A percentile compares a stretch with the other conserved stretches of the same genome.
Conservation (phyloP, 441 rosid species). For the Euphorbia corollata region DNA sequence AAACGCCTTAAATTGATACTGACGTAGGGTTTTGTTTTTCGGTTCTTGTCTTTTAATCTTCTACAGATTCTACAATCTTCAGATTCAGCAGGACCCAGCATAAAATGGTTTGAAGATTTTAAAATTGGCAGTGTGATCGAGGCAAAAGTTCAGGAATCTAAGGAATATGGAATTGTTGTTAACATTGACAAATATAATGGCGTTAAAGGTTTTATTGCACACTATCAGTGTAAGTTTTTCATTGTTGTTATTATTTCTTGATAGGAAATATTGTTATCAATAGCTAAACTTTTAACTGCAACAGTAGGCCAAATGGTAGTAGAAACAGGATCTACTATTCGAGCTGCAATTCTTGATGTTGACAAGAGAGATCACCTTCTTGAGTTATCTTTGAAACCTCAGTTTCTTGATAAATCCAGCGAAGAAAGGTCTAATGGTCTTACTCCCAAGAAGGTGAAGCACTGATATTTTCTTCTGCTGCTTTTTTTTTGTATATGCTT, state of each 20-base stretch:
- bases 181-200: constrained; percentile 55
- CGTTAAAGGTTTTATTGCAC: constrained; percentile 75
- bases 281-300: constrained; percentile 22
- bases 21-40: not conserved
- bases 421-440: constrained; percentile 35
- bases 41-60: not conserved
- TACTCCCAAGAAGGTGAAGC: constrained; percentile 50
- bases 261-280: constrained; percentile 2
- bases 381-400: constrained; percentile 79
- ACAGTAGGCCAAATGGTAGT: constrained; percentile 58
- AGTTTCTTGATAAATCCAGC: constrained; percentile 40
- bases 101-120: constrained; percentile 70
- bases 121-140: constrained; percentile 57
- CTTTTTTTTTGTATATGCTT: constrained; percentile 6
- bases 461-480: constrained; percentile 9
- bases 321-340: constrained; percentile 57
- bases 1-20: not conserved
- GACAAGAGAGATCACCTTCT: constrained; percentile 72
- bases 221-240: constrained; percentile 63
- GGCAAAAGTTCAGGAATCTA: constrained; percentile 65
- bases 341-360: constrained; percentile 76
- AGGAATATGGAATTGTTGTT: constrained; percentile 78
- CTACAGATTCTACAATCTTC: constrained; percentile 58
- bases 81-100: constrained; percentile 33
- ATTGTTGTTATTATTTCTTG: constrained; percentile 1